A percentile compares a stretch with the other conserved stretches of the same genome.
phyloP scores from a whole-genome alignment of 2,329 filamentous ascomycete genomes.

The Monosporascus cannonballus region DNA sequence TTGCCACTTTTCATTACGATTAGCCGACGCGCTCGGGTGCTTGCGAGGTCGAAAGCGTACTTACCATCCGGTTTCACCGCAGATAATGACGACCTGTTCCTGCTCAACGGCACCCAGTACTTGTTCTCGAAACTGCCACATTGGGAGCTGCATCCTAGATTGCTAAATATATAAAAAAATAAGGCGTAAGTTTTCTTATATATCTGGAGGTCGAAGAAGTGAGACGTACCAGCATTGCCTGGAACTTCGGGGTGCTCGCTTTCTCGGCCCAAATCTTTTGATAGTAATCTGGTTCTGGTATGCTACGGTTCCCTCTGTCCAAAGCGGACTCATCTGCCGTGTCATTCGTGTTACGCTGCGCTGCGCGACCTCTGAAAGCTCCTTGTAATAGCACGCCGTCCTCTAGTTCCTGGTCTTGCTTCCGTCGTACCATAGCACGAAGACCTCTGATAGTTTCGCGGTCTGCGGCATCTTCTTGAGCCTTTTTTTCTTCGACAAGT shows the following conservation, averaged over 20 bases:
- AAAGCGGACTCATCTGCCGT: slow-evolving; percentile 39
- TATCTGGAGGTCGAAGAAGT: not conserved
- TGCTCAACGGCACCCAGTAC: slow-evolving; percentile 72
- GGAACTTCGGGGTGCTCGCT: slow-evolving; percentile 54
- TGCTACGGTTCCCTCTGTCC: slow-evolving; percentile 36
- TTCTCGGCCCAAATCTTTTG: slow-evolving; percentile 57
- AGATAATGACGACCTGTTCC: slow-evolving; percentile 86
- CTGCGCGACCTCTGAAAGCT: slow-evolving; percentile 61
- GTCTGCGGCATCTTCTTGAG: slow-evolving; percentile 63
- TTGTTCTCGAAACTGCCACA: slow-evolving; percentile 76
- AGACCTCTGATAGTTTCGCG: slow-evolving; percentile 62
- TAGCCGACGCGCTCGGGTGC: slow-evolving; percentile 11
- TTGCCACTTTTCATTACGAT: slow-evolving; percentile 56
- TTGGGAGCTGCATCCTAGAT: slow-evolving; percentile 75
- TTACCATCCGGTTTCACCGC: slow-evolving; percentile 88
- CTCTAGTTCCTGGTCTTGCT: slow-evolving; percentile 63
- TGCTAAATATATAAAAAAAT: slow-evolving; percentile 31
- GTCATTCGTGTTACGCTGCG: slow-evolving; percentile 40
- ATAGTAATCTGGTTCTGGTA: slow-evolving; percentile 41
- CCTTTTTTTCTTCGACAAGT: slow-evolving; percentile 64
- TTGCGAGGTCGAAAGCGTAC: slow-evolving; percentile 5
- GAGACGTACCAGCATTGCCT: slow-evolving; percentile 64
- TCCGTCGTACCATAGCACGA: slow-evolving; percentile 61
- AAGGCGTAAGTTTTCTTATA: slow-evolving; percentile 3
- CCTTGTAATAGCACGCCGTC: slow-evolving; percentile 72